A percentile compares a stretch with the other conserved stretches of the same genome.
Evolutionary conservation across 441 rosid genomes (phyloP).

Genomic region (Euphorbia corollata): DNA sequence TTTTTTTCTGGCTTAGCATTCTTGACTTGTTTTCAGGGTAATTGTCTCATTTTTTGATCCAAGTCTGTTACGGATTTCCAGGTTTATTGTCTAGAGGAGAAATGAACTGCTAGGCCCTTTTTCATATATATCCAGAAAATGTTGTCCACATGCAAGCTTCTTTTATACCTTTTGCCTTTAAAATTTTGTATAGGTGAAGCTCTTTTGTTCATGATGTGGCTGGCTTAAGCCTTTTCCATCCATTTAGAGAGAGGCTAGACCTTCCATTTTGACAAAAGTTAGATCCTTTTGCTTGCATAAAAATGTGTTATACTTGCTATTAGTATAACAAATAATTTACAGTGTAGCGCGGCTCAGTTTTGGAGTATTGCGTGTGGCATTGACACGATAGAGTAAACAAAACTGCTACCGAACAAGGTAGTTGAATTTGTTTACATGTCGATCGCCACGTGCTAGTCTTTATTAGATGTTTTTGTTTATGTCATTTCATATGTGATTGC

Average conservation of each 20-base stretch:
- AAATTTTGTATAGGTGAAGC: neutral
- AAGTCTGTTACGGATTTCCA: conserved; percentile 21
- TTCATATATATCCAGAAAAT: neutral
- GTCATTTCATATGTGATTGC: no score
- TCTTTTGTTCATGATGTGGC: neutral
- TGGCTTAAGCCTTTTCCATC: no score
- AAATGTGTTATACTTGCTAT: no score
- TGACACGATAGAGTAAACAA: neutral
- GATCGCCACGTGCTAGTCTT: neutral
- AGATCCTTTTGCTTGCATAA: neutral
- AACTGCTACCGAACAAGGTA: neutral
- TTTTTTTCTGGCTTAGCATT: conserved; percentile 24
- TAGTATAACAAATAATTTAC: neutral
- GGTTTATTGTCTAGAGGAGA: conserved; percentile 26
- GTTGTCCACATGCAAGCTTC: neutral
- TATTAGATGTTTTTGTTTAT: neutral
- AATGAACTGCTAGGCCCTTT: conserved; percentile 19
- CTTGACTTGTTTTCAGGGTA: conserved; percentile 39
- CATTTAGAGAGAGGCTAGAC: neutral
- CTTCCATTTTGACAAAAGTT: conserved; percentile 4
- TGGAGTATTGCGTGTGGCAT: neutral
- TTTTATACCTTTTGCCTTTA: neutral
- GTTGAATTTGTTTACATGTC: neutral
- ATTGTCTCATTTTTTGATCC: conserved; percentile 25
- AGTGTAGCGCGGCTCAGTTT: no score